Base-by-base conservation (phyloP, 805 yeast genomes). In the Metschnikowia santaceciliae region DNA sequence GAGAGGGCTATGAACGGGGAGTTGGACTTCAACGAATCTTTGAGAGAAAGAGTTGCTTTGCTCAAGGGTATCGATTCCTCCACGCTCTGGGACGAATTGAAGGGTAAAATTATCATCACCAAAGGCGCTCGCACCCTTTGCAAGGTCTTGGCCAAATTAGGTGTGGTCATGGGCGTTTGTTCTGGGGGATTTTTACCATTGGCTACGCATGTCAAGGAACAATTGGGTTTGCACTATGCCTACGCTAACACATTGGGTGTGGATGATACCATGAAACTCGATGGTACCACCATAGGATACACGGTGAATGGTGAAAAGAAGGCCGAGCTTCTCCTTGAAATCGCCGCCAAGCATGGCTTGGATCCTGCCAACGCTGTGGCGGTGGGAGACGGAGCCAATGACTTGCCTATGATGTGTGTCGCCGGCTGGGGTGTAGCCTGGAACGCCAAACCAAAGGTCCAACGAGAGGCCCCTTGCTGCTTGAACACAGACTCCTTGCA, bases 361-460 rank as follows among this genome's bases (percentile, higher is more conserved):
- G 79, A 78, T 20, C 69, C 81, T 10, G 65, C 65, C 40, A 63
- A 75, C 3, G 84, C 85, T 1, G 84, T 88, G 42, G 97, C 97
- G 45, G 87, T 92, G 36, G 98, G 98, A 35, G 98, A 94, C 65
- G 99, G 99, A 36, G 97, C 98, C 22, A 94, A 94, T 62, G 99
- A 94, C 70, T 73, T 94, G 63, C 79, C 80, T 42, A 95, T 95
- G 90, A 94, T 94, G 98, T 79, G 74, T 2, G 81, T 70, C 13
- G 97, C 96, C 2, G 98, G 98, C 0, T 87, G 82, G 65, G 99
- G 99, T 19, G 76, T 94, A 48, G 99, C 99, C 0, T 94, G 97
- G 95, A 88, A 90, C 65, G 99, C 98, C 19, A 94, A 94, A 66
- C 97, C 98, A 20, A 83, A 78, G 56, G 99, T 94, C 2, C 97